Base-by-base conservation (phyloP, 352 stramenopile species). In the Elongisporangium anandrum region DNA sequence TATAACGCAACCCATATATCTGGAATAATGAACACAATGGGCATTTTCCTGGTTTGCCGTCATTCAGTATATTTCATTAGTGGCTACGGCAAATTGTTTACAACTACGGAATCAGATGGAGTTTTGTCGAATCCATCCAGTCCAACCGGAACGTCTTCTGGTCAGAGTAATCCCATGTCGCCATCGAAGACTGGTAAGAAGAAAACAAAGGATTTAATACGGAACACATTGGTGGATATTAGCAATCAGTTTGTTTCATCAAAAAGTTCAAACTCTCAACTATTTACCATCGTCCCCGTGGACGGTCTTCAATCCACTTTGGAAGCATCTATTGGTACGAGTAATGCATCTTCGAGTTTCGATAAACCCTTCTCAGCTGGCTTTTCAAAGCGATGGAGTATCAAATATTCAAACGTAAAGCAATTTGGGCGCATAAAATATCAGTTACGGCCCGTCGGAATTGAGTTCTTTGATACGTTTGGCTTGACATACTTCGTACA, bases 401-500 rank as follows among this genome's bases (percentile, higher is more conserved):
- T 91, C 21, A 86, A 85, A 50, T 89, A 89, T 53, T 62, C 50
- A 12, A 68, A 81, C 21, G 67, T 94, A 55, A 87, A 84, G 47
- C 80, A 92, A 48, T 91, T 94, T 50, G 87, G 85, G 23, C 69
- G 85, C 21, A 87, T 91, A 45, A 88, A 89, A 50, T 94, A 89
- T 26, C 85, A 94, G 24, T 67, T 94, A 39, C 81, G 85, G 15
- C 81, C 80, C 2, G 73, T 92, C 5, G 85, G 70, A 0, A 87
- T 94, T 52, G 85, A 94, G 57, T 83, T 90, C 51, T 90, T 92
- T 24, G 80, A 89, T 50, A 80, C 68, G 15, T 80, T 70, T 26
- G 85, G 85, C 0, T 79, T 73, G 7, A 92, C 81, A 0, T 91
- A 79, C 58, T 93, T 93, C 45, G 51, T 90, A 0, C 81, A 90